Percentiles rank a stretch among this genome's conserved stretches.
phyloP scores from a whole-genome alignment of 306 rosid species.

The Notholithocarpus densiflorus region DNA sequence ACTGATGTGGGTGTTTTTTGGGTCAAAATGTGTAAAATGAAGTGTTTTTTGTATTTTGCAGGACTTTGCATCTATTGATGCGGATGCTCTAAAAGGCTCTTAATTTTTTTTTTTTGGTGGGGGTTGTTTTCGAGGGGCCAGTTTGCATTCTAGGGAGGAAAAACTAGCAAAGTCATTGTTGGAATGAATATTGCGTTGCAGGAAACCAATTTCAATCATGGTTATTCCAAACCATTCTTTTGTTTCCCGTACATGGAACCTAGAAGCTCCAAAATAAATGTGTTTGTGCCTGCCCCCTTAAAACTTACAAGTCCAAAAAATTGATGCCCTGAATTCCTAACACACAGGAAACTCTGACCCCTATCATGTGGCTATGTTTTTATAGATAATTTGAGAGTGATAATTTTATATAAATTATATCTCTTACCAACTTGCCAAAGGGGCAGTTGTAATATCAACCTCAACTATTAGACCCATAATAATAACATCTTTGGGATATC shows the following conservation, averaged over 20 bases:
- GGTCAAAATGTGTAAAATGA: too few relatives aligned
- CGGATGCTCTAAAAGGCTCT: too few relatives aligned
- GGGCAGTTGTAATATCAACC: conserved; percentile 12
- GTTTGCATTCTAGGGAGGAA: not conserved
- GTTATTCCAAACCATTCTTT: not conserved
- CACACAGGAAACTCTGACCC: conserved; percentile 28
- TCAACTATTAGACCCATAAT: conserved; percentile 11
- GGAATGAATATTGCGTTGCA: not conserved
- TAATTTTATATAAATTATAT: not conserved
- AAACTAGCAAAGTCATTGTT: not conserved
- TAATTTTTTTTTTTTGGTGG: too few relatives aligned
- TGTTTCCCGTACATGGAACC: not conserved
- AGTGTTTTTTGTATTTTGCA: too few relatives aligned
- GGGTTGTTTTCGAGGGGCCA: not conserved
- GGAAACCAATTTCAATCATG: not conserved
- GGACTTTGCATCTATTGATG: too few relatives aligned
- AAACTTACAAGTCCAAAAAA: not conserved
- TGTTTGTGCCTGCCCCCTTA: not conserved
- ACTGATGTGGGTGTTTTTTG: accelerated
- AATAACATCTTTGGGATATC: not conserved
- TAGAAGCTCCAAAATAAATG: not conserved
- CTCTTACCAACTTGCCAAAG: not conserved
- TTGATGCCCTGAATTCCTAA: conserved; percentile 23
- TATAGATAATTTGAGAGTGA: not conserved
- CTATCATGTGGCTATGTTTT: conserved; percentile 2